phyloP scores from a whole-genome alignment of 768 basidiomycete species.

The Udeniomyces megalosporus region DNA sequence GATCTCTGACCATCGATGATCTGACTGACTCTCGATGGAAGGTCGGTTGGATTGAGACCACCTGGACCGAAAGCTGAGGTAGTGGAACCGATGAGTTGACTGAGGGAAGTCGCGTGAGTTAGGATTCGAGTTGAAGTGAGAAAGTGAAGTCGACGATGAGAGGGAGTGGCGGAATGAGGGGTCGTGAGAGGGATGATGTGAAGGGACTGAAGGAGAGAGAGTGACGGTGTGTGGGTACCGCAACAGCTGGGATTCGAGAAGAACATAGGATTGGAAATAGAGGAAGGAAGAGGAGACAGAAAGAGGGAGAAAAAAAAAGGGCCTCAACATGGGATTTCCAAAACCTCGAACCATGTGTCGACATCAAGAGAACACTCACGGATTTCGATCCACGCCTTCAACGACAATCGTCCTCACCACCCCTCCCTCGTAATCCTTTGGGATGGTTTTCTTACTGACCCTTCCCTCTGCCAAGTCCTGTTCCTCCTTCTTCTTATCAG shows the following conservation, averaged over 20 bases:
- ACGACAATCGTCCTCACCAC: conserved; percentile 58
- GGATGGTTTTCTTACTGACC: conserved; percentile 42
- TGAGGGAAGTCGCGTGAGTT: conserved; percentile 43
- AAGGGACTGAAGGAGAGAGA: conserved; percentile 41
- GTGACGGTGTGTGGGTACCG: conserved; percentile 65
- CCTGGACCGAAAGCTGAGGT: conserved; percentile 47
- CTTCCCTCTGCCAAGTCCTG: background rate
- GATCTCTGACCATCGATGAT: conserved; percentile 17
- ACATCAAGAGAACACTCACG: conserved; percentile 36
- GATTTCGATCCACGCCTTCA: conserved; percentile 63
- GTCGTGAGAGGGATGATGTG: conserved; percentile 44
- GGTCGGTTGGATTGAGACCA: conserved; percentile 38
- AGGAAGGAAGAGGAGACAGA: background rate
- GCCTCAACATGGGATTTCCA: too few species aligned
- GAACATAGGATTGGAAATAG: too few species aligned
- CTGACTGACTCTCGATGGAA: conserved; percentile 46
- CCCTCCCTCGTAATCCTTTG: conserved; percentile 32
- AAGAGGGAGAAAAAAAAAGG: background rate
- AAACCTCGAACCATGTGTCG: background rate
- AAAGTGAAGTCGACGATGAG: conserved; percentile 63
- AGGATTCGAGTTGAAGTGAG: conserved; percentile 63
- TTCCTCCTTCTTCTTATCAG: conserved; percentile 36
- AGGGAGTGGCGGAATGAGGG: conserved; percentile 21
- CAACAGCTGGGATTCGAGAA: conserved; percentile 60
- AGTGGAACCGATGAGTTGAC: conserved; percentile 41